These are phyloP conservation scores for Chlamydomonas asymmetrica DNA, from an alignment of 139 green algal genomes.

Conservation along the genomic window DNA sequence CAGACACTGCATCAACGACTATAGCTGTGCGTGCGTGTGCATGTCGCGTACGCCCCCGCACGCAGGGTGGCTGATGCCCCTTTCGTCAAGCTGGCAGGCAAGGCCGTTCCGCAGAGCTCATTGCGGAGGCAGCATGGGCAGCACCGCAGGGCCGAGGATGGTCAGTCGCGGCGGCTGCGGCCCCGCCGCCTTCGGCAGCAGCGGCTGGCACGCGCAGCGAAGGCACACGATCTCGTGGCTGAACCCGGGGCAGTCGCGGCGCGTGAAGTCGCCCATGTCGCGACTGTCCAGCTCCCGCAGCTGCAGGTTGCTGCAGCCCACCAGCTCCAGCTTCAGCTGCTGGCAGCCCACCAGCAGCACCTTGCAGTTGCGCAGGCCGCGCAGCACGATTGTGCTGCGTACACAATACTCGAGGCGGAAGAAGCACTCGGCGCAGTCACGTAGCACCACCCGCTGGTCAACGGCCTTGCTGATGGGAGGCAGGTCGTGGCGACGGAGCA, in stretches of 20 bases:
- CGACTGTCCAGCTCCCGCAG: conserved; percentile 29
- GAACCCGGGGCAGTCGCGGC: conserved; percentile 7
- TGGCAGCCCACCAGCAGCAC: conserved; percentile 26
- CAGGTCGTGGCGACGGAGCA: not conserved
- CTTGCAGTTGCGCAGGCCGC: not conserved
- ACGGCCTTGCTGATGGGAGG: conserved; percentile 7
- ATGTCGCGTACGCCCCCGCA: too few species aligned
- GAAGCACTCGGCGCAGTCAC: not conserved
- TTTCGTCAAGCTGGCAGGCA: too few species aligned
- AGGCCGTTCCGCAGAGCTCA: too few species aligned
- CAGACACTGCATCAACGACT: too few species aligned
- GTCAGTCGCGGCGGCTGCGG: too few species aligned
- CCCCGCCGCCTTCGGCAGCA: too few species aligned
- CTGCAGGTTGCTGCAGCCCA: conserved; percentile 2
- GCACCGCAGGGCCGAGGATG: too few species aligned
- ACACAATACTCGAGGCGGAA: conserved; percentile 24
- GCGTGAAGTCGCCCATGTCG: conserved; percentile 21
- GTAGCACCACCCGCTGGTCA: conserved; percentile 4
- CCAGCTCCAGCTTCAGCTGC: conserved; percentile 22
- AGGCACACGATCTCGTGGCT: conserved; percentile 25
- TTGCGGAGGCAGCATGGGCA: too few species aligned
- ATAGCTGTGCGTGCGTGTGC: too few species aligned
- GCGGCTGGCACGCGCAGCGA: conserved; percentile 30
- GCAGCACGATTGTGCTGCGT: conserved; percentile 12
- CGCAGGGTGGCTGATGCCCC: too few species aligned